Percentiles rank a stretch among this genome's conserved stretches.
phyloP scores from a whole-genome alignment of 1,284 basidiomycete genomes.

The Caloboletus firmus region DNA sequence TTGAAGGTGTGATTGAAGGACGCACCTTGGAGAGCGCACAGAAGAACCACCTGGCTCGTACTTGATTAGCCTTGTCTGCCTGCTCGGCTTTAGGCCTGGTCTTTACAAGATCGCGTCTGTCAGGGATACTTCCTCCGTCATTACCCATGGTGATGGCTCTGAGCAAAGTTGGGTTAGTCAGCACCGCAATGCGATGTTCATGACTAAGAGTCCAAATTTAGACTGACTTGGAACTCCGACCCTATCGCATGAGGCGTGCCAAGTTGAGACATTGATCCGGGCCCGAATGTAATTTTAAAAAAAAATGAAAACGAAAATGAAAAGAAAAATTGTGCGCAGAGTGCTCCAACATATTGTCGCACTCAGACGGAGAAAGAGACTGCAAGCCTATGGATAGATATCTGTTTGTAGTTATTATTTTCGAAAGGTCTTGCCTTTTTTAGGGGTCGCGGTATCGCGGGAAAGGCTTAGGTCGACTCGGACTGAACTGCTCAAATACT shows the following conservation, averaged over 20 bases:
- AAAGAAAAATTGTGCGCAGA: neutral
- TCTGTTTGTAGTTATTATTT: conserved; percentile 31
- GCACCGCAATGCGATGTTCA: neutral
- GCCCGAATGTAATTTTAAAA: too few species aligned
- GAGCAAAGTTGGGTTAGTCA: neutral
- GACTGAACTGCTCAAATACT: conserved; percentile 7
- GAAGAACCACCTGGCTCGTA: conserved; percentile 84
- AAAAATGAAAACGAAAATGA: too few species aligned
- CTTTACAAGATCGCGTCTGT: conserved; percentile 75
- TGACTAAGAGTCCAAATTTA: conserved; percentile 8
- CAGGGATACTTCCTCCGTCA: conserved; percentile 85
- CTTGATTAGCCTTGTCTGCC: conserved; percentile 83
- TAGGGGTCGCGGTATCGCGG: conserved; percentile 1
- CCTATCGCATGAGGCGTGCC: neutral
- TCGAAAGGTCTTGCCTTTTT: conserved; percentile 21
- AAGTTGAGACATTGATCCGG: neutral
- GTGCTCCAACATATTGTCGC: too few species aligned
- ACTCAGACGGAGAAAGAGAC: neutral
- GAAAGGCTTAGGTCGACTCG: conserved; percentile 6
- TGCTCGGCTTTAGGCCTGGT: conserved; percentile 79
- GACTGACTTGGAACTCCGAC: conserved; percentile 6
- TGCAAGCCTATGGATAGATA: neutral
- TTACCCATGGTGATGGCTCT: conserved; percentile 61
- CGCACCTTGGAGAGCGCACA: conserved; percentile 90
- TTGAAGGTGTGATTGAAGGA: too few species aligned